Evolutionary conservation across 176 grass and related monocot genomes (phyloP).

Genomic region (Musa beccarii): DNA sequence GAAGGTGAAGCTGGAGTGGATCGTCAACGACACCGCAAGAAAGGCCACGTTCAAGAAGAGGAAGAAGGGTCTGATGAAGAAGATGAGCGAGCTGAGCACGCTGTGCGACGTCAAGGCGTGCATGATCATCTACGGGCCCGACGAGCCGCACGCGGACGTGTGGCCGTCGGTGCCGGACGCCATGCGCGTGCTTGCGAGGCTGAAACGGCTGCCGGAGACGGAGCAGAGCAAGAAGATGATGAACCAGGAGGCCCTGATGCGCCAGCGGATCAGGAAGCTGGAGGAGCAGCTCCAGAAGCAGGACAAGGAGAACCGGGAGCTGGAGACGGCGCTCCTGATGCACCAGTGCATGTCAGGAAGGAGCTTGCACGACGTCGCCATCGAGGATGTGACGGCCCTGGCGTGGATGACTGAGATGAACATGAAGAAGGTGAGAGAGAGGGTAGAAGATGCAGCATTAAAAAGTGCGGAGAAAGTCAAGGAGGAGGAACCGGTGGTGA

Average conservation of each 20-base stretch:
- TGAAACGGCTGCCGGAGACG: conserved; percentile 36
- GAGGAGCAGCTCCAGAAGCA: conserved; percentile 32
- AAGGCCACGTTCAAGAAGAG: conserved; percentile 11
- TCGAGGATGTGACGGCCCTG: conserved; percentile 27
- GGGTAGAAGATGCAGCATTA: not conserved
- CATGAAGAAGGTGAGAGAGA: conserved; percentile 1
- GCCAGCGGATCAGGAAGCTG: conserved; percentile 25
- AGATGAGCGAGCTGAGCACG: conserved; percentile 15
- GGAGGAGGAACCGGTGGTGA: not conserved
- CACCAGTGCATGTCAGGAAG: conserved; percentile 18
- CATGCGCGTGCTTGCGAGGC: conserved; percentile 1
- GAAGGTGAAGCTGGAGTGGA: conserved; percentile 15
- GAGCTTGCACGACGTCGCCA: not conserved
- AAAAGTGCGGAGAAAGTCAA: not conserved
- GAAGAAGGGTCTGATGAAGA: conserved; percentile 18
- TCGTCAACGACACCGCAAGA: not conserved
- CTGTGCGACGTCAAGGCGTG: conserved; percentile 21
- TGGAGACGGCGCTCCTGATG: conserved; percentile 33
- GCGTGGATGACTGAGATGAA: conserved; percentile 27
- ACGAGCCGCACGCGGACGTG: conserved; percentile 18
- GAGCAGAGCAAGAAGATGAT: conserved; percentile 52
- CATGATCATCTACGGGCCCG: conserved; percentile 1
- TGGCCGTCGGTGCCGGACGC: conserved; percentile 17
- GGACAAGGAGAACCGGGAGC: conserved; percentile 26
- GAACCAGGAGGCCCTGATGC: conserved; percentile 32